Conservation (phyloP, 208 protist genomes). For the Leishmania tropica region DNA sequence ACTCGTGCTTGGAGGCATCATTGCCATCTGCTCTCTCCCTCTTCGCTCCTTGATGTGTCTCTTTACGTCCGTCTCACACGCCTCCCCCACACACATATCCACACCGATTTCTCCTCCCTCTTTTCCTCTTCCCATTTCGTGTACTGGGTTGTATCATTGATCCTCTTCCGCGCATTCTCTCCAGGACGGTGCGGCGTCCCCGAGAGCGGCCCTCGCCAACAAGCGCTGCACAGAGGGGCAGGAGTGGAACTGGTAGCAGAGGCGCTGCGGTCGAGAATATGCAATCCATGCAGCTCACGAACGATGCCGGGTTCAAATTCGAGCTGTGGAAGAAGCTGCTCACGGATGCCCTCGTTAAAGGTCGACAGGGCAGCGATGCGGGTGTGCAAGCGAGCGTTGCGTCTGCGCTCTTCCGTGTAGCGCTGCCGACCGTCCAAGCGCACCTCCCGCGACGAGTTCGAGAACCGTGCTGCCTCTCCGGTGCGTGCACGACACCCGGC, state of each 20-base stretch:
- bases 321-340: conserved; percentile 61
- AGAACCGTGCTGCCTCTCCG: conserved; percentile 59
- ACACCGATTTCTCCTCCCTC: not conserved
- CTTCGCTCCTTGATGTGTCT: not conserved
- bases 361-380: not conserved
- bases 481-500: conserved; percentile 39
- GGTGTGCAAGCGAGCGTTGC: conserved; percentile 4
- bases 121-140: not conserved
- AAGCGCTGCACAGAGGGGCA: not conserved
- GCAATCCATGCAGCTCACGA: conserved; percentile 54
- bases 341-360: conserved; percentile 3
- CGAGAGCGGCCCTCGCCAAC: not conserved
- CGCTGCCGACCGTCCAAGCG: conserved; percentile 37
- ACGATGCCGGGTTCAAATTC: conserved; percentile 79
- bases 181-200: conserved; percentile 2
- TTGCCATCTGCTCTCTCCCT: not conserved
- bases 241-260: not conserved
- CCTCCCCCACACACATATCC: not conserved
- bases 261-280: conserved; percentile 24
- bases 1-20: not conserved
- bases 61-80: not conserved
- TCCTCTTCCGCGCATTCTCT: not conserved
- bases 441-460: conserved; percentile 43
- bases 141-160: not conserved
- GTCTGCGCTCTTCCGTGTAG: conserved; percentile 35